Evolutionary conservation across 495 filamentous ascomycete genomes (phyloP).

Genomic region (Neurospora sp.): DNA sequence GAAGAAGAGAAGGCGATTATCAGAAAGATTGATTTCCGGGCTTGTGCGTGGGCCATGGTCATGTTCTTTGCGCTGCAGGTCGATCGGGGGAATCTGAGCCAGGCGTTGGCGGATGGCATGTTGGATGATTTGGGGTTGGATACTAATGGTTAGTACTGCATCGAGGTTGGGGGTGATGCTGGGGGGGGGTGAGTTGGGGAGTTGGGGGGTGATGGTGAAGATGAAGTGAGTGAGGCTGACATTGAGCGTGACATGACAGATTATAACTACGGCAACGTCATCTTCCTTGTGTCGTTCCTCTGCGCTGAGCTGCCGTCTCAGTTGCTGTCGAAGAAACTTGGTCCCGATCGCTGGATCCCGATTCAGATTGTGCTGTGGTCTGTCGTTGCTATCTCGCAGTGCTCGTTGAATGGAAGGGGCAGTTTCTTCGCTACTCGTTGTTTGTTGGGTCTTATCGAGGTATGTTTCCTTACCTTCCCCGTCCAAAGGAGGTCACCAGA

Average conservation of each 20-base stretch:
- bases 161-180: too few species aligned
- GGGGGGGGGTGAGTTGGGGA: background rate
- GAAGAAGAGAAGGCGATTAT: conserved; percentile 43
- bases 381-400: conserved; percentile 57
- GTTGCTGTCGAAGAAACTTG: conserved; percentile 60
- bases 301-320: conserved; percentile 67
- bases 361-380: conserved; percentile 72
- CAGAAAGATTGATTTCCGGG: conserved; percentile 42
- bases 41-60: conserved; percentile 39
- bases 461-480: background rate
- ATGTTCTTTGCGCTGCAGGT: conserved; percentile 50
- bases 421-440: conserved; percentile 52
- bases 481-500: background rate
- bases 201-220: conserved; percentile 1
- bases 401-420: conserved; percentile 43
- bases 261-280: conserved; percentile 67
- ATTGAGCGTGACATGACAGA: conserved; percentile 15
- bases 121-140: conserved; percentile 42
- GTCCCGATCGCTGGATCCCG: conserved; percentile 74
- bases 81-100: conserved; percentile 45
- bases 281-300: conserved; percentile 59
- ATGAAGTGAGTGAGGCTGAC: background rate
- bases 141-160: conserved; percentile 35
- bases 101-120: conserved; percentile 47
- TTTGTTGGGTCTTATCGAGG: conserved; percentile 57